These are phyloP conservation scores for Solanum medicagineum DNA, from an alignment of 257 asterid species.

Conservation along the genomic window DNA sequence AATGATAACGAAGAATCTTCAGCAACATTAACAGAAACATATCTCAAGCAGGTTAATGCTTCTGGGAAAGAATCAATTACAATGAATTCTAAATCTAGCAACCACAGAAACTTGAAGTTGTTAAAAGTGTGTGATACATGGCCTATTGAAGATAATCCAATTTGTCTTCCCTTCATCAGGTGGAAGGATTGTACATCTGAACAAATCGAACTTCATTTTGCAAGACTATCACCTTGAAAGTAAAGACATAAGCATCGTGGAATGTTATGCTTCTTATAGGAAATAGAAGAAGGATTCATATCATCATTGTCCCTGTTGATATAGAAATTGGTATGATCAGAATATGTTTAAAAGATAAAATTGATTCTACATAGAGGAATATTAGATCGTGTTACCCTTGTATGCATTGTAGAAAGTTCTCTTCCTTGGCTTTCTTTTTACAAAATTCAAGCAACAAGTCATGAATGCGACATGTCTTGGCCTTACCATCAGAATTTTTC, in stretches of 20 bases:
- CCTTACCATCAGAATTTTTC: neutral
- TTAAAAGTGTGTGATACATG: no score
- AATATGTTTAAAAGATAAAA: neutral
- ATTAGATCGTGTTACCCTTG: neutral
- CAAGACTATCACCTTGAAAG: neutral
- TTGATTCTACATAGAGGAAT: neutral
- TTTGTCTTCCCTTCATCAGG: neutral
- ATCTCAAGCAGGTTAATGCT: no score
- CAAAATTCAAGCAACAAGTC: no score
- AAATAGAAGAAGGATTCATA: neutral
- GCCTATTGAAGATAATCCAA: no score
- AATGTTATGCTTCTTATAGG: neutral
- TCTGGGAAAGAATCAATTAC: no score
- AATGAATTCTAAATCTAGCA: no score
- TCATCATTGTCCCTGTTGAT: neutral
- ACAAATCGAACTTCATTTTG: neutral
- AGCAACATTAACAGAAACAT: no score
- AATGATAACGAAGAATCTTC: no score
- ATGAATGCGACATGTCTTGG: neutral
- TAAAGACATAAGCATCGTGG: neutral
- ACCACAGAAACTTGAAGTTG: no score
- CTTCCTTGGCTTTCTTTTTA: neutral
- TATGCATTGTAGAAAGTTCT: neutral
- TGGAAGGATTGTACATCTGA: neutral
- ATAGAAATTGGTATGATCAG: neutral